Evolutionary conservation across 148 eudicot genomes (phyloP).

Genomic region (Chenopodium formosanum): DNA sequence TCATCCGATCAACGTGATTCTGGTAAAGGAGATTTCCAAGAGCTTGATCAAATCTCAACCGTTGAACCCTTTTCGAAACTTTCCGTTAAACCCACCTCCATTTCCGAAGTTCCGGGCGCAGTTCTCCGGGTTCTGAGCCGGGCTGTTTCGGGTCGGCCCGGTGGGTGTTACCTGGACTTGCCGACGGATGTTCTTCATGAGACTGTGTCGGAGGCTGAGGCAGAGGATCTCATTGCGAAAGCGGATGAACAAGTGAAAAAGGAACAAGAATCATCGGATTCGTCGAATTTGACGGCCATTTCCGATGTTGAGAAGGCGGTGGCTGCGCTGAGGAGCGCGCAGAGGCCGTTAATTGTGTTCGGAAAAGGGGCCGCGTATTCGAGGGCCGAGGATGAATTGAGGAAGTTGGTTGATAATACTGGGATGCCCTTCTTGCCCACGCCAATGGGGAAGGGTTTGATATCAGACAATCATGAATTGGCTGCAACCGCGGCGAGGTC

Average conservation of each 20-base stretch:
- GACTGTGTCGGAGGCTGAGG: slow-evolving; percentile 48
- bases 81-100: slow-evolving; percentile 47
- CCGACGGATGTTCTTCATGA: slow-evolving; percentile 87
- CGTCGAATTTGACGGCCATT: neutral
- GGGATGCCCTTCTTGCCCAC: slow-evolving; percentile 95
- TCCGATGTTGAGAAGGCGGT: slow-evolving; percentile 54
- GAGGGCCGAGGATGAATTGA: slow-evolving; percentile 51
- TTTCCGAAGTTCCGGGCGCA: slow-evolving; percentile 42
- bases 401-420: slow-evolving; percentile 61
- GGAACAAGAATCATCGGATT: neutral
- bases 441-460: slow-evolving; percentile 94
- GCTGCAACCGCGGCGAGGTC: slow-evolving; percentile 94
- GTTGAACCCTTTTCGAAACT: slow-evolving; percentile 74
- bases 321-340: slow-evolving; percentile 48
- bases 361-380: slow-evolving; percentile 90
- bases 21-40: slow-evolving; percentile 93
- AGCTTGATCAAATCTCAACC: slow-evolving; percentile 75
- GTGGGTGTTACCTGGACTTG: slow-evolving; percentile 74
- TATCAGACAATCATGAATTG: slow-evolving; percentile 76
- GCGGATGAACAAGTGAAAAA: slow-evolving; percentile 24
- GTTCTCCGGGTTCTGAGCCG: slow-evolving; percentile 42
- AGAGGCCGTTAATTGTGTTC: slow-evolving; percentile 80
- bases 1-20: slow-evolving; percentile 62
- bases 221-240: slow-evolving; percentile 42
- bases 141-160: slow-evolving; percentile 65